Conservation (phyloP, 108 stramenopile species). For the Thalassiosira profunda region DNA sequence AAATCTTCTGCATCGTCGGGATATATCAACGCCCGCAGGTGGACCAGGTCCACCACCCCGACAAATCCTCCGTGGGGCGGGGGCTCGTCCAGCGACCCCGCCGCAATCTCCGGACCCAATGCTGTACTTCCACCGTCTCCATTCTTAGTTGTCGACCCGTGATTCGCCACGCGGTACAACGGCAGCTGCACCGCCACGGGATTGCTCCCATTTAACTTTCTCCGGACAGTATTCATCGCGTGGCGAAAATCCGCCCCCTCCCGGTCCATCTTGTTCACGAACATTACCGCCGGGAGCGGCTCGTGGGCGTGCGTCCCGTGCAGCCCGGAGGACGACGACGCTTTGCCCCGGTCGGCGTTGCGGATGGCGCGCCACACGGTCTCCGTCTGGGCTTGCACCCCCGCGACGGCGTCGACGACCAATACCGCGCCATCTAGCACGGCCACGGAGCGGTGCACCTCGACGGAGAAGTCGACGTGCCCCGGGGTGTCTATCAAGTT, state of each 20-base stretch:
- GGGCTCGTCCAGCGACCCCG: constrained; percentile 18
- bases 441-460: constrained; percentile 96
- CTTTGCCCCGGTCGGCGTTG: constrained; percentile 13
- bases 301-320: constrained; percentile 67
- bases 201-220: constrained; percentile 80
- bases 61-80: constrained; percentile 82
- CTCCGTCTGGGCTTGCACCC: constrained; percentile 98
- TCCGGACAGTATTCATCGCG: constrained; percentile 77
- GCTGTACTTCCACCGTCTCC: background rate
- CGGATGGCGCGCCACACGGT: constrained; percentile 96
- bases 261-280: constrained; percentile 99
- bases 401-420: constrained; percentile 98
- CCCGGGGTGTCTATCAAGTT: constrained; percentile 99
- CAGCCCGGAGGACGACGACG: background rate
- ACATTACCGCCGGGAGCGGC: constrained; percentile 91
- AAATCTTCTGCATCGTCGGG: constrained; percentile 49
- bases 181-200: constrained; percentile 82
- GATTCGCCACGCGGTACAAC: constrained; percentile 51
- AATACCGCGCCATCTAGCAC: constrained; percentile 98
- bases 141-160: background rate
- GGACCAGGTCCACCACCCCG: constrained; percentile 94
- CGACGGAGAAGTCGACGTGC: constrained; percentile 98
- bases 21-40: constrained; percentile 94
- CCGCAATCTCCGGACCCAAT: constrained; percentile 26
- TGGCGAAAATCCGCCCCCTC: constrained; percentile 91